phyloP scores from a whole-genome alignment of 192 early-diverging fungal species.

The Coemansia sp. region DNA sequence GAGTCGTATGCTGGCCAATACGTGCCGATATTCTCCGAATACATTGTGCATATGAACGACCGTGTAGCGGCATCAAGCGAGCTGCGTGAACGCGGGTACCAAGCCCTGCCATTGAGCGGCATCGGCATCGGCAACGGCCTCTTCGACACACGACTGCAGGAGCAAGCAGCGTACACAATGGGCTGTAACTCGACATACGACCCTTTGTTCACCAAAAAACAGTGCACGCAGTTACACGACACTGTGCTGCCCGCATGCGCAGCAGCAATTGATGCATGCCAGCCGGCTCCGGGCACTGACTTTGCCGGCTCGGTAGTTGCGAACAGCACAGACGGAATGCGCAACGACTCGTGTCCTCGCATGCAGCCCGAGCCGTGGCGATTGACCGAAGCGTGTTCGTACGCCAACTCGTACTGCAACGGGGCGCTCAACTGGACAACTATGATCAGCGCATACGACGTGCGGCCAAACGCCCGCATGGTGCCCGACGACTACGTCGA shows the following conservation, averaged over 20 bases:
- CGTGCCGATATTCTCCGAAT: conserved; percentile 53
- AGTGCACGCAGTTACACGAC: conserved; percentile 45
- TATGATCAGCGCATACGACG: conserved; percentile 68
- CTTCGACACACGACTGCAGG: conserved; percentile 48
- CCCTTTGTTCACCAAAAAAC: conserved; percentile 16
- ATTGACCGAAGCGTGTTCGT: conserved; percentile 10
- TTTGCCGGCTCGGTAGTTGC: conserved; percentile 30
- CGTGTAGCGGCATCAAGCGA: conserved; percentile 8
- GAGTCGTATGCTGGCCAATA: conserved; percentile 61
- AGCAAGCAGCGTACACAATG: conserved; percentile 37
- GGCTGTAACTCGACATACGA: conserved; percentile 51
- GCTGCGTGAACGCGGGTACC: conserved; percentile 28
- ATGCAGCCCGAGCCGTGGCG: conserved; percentile 29
- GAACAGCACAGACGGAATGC: conserved; percentile 25
- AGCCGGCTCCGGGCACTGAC: not conserved
- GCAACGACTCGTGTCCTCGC: conserved; percentile 9
- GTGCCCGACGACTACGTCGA: conserved; percentile 63
- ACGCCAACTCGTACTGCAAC: conserved; percentile 47
- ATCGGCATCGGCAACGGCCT: conserved; percentile 61
- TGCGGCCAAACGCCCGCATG: conserved; percentile 56
- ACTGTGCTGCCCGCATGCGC: conserved; percentile 52
- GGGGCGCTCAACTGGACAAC: conserved; percentile 49
- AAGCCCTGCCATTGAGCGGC: conserved; percentile 37
- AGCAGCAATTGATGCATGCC: conserved; percentile 52
- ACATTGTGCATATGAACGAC: conserved; percentile 44